Evolutionary conservation across 108 stramenopile genomes (phyloP), one percentile per base, ranked within the genome.

Genomic region (Aurantiochytrium sp.): DNA sequence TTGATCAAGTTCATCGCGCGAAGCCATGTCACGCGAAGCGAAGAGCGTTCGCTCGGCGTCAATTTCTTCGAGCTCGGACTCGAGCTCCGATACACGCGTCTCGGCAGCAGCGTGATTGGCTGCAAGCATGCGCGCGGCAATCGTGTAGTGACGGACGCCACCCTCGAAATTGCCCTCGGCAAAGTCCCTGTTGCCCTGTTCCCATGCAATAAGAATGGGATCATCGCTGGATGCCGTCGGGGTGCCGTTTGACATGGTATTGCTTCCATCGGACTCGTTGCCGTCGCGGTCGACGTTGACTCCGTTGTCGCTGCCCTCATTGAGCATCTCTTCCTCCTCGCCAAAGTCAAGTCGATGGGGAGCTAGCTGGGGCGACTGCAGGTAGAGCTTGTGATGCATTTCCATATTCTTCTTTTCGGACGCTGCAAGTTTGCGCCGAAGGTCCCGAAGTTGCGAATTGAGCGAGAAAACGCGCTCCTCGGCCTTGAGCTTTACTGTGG

Each of bases 111-210:
- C 51, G 51, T 53, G 76, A 12, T 83, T 83, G n/a, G 49, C 51
- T 6, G 51, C 76, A 12, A 83, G 51, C 76, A 83, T 83, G 19
- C 76, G 76, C 51, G 76, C 76, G n/a, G 76, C 76, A 53, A 53
- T 83, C 1, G 76, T 83, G 23, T 83, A 83, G 51, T 83, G 76
- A 6, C 76, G 45, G 16, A 83, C 76, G 51, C 76, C 76, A 35
- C 51, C 51, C 51, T 83, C 76, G 3, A 83, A 53, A 4, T 83
- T 23, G 76, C 76, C 76, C n/a, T 53, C 76, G n/a, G 18, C 45
- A 83, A 83, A 83, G 51, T 83, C 76, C 0, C 76, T 43, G 23
- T 83, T 83, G 76, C 76, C 76, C n/a, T 83, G 76, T 53, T 83
- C 76, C 76, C 76, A 83, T 4, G 76, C 76, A 83, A 53, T 23